Conservation (phyloP, 495 filamentous ascomycete genomes). For the Trichoderma asperelloides region DNA sequence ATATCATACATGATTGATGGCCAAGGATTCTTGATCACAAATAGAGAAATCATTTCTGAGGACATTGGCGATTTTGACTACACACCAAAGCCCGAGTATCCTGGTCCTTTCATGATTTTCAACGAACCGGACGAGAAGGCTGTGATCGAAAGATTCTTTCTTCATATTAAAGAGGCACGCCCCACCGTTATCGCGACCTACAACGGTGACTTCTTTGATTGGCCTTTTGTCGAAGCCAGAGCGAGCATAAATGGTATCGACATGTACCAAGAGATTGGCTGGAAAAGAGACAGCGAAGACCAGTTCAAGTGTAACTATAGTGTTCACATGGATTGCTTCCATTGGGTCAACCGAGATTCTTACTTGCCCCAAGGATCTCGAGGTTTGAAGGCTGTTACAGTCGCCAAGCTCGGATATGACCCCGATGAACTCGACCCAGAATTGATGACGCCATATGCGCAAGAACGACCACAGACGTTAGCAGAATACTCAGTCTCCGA, state of each 20-base stretch:
- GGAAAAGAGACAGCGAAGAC: conserved; percentile 88
- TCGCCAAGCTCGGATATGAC: conserved; percentile 95
- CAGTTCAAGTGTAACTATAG: conserved; percentile 92
- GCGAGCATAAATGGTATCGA: conserved; percentile 93
- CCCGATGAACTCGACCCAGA: conserved; percentile 97
- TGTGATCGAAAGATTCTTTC: conserved; percentile 84
- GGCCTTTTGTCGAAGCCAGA: conserved; percentile 93
- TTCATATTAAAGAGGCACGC: conserved; percentile 87
- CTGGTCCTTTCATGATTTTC: conserved; percentile 90
- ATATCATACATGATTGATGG: conserved; percentile 99
- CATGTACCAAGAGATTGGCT: conserved; percentile 98
- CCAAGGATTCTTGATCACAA: conserved; percentile 96
- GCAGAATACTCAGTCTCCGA: conserved; percentile 99
- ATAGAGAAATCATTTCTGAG: conserved; percentile 94
- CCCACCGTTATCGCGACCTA: conserved; percentile 97
- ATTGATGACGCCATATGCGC: conserved; percentile 92
- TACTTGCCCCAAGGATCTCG: conserved; percentile 96
- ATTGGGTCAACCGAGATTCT: conserved; percentile 97
- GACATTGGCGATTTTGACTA: conserved; percentile 98
- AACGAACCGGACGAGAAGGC: conserved; percentile 93
- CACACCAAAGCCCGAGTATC: conserved; percentile 92
- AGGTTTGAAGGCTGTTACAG: conserved; percentile 95
- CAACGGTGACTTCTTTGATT: conserved; percentile 99
- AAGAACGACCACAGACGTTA: conserved; percentile 82
- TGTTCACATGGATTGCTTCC: conserved; percentile 97